These are phyloP conservation scores for Ceratocystiopsis brevicomis DNA, from an alignment of 2,329 filamentous ascomycete species.

Conservation along the genomic window DNA sequence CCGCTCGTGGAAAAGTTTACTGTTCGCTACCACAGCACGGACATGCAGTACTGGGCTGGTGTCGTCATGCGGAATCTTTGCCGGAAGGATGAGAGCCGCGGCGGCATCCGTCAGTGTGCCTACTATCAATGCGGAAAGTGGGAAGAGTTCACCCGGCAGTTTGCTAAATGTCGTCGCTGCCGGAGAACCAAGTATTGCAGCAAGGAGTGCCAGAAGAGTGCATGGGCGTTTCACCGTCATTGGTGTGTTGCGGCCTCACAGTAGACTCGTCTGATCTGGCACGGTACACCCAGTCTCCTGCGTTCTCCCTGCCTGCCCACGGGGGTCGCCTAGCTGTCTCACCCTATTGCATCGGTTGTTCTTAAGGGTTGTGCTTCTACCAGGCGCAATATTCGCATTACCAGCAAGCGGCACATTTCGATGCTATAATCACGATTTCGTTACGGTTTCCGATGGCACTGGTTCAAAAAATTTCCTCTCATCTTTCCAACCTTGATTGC, in stretches of 20 bases:
- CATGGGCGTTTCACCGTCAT: constrained; percentile 94
- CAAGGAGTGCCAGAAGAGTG: constrained; percentile 98
- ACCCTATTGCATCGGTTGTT: too few relatives aligned
- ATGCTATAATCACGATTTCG: too few relatives aligned
- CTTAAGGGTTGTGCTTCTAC: too few relatives aligned
- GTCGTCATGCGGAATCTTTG: constrained; percentile 98
- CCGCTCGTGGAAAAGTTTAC: constrained; percentile 97
- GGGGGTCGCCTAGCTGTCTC: too few relatives aligned
- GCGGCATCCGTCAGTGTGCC: constrained; percentile 89
- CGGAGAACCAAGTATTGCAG: constrained; percentile 97
- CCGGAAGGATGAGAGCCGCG: constrained; percentile 86
- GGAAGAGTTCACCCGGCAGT: constrained; percentile 92
- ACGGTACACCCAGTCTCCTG: too few relatives aligned
- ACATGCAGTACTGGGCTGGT: constrained; percentile 99
- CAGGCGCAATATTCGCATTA: too few relatives aligned
- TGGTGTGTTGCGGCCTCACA: constrained; percentile 72
- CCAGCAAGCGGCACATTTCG: too few relatives aligned
- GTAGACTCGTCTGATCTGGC: constrained; percentile 12
- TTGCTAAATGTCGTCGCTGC: constrained; percentile 93
- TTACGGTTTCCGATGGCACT: too few relatives aligned
- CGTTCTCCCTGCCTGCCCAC: too few relatives aligned
- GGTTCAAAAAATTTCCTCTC: too few relatives aligned
- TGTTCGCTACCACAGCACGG: constrained; percentile 78
- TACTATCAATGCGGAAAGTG: constrained; percentile 98
- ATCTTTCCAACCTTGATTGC: too few relatives aligned